A percentile compares a stretch with the other conserved stretches of the same genome.
phyloP scores from a whole-genome alignment of 2,329 filamentous ascomycete genomes.

The Alternaria gansuensis region DNA sequence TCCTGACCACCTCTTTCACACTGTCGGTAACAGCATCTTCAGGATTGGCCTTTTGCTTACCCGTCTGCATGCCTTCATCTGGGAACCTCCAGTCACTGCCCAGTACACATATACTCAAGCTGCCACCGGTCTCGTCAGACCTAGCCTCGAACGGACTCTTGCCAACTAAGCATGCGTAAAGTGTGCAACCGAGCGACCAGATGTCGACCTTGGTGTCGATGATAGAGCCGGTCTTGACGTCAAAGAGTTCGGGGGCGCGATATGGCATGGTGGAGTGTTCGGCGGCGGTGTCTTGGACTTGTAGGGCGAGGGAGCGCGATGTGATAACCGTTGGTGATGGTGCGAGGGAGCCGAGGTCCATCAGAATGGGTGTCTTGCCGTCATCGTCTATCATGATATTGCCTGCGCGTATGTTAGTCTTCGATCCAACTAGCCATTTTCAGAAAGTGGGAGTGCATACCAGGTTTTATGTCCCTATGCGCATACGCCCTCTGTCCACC shows the following conservation, averaged over 20 bases:
- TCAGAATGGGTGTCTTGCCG: conserved; percentile 87
- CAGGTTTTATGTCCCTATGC: conserved; percentile 96
- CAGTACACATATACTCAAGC: conserved; percentile 88
- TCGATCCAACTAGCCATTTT: not conserved
- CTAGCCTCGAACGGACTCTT: conserved; percentile 97
- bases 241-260: conserved; percentile 95
- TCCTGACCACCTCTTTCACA: conserved; percentile 86
- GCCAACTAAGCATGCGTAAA: conserved; percentile 94
- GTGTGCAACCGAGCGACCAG: conserved; percentile 96
- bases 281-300: conserved; percentile 91
- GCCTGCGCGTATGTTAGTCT: conserved; percentile 56
- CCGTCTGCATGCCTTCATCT: conserved; percentile 73
- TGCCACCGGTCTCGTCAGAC: conserved; percentile 94
- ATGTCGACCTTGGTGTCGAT: conserved; percentile 98
- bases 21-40: conserved; percentile 75
- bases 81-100: conserved; percentile 97
- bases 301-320: conserved; percentile 86
- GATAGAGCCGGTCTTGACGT: conserved; percentile 90
- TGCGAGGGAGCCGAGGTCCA: conserved; percentile 94
- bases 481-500: conserved; percentile 82
- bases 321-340: conserved; percentile 89
- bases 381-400: conserved; percentile 99
- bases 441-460: conserved; percentile 60
- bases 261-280: conserved; percentile 99
- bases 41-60: conserved; percentile 60